Percentiles rank a stretch among this genome's conserved stretches.
phyloP scores from a whole-genome alignment of 148 eudicot genomes.

The Rheum nobile region DNA sequence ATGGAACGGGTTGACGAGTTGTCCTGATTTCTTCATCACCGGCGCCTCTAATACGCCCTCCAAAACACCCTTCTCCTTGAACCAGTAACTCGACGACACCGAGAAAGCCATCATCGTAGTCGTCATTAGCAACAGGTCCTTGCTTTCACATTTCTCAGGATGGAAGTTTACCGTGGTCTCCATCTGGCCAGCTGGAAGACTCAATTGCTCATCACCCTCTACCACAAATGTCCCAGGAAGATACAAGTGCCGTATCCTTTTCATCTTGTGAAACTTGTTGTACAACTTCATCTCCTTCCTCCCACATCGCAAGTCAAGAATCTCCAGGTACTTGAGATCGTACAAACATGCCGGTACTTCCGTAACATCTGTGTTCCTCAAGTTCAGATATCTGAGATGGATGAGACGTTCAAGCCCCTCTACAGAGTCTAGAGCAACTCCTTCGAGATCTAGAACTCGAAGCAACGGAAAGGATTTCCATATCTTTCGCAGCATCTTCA shows the following conservation, averaged over 20 bases:
- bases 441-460: constrained; percentile 12
- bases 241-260: background rate
- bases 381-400: constrained; percentile 10
- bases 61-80: background rate
- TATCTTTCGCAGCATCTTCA: background rate
- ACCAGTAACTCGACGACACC: background rate
- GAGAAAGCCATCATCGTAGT: background rate
- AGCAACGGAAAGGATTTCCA: background rate
- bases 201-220: background rate
- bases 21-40: background rate
- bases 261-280: background rate
- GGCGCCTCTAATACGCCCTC: background rate
- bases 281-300: background rate
- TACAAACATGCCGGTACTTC: background rate
- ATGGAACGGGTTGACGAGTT: background rate
- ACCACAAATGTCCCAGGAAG: background rate
- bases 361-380: constrained; percentile 1
- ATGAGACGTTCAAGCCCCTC: background rate
- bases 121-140: background rate
- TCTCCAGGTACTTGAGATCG: background rate
- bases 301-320: background rate
- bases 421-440: background rate
- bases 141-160: background rate
- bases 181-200: background rate
- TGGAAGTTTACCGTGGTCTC: background rate